A percentile compares a stretch with the other conserved stretches of the same genome.
phyloP scores from a whole-genome alignment of 257 asterid species.

The Solanum gracilifrons region DNA sequence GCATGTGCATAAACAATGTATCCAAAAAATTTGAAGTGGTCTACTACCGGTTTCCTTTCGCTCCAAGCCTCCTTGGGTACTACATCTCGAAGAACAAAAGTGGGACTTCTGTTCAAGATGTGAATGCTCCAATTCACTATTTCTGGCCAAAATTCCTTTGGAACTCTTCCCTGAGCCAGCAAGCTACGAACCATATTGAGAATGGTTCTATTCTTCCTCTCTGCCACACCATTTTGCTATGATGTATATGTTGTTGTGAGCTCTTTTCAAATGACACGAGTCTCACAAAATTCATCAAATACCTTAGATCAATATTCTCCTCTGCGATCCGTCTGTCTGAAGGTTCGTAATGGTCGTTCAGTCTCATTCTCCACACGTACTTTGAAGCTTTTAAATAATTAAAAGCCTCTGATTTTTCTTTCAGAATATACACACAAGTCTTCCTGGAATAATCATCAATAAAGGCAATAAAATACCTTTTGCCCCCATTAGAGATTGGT shows the following conservation, averaged over 20 bases:
- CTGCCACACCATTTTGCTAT: not conserved
- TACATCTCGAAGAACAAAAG: not conserved
- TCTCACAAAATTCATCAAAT: not conserved
- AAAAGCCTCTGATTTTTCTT: not conserved
- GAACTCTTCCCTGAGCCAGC: not conserved
- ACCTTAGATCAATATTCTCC: no score
- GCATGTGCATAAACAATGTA: not conserved
- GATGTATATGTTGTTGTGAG: not conserved
- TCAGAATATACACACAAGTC: not conserved
- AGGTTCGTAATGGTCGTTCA: not conserved
- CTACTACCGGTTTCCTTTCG: rapidly evolving
- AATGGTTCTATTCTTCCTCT: not conserved
- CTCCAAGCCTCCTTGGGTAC: no score
- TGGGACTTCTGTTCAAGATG: not conserved
- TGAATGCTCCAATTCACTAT: not conserved
- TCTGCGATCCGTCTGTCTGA: not conserved
- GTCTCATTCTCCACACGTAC: not conserved
- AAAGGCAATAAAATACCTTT: not conserved
- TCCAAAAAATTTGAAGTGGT: not conserved
- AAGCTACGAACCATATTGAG: no score
- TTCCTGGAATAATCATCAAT: no score
- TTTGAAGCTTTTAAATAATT: not conserved
- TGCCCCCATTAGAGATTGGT: not conserved
- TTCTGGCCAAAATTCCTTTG: not conserved
- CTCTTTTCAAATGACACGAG: not conserved